Evolutionary conservation across 306 rosid genomes (phyloP), one percentile per base, ranked within the genome.

Genomic region (Citrullus mucosospermus): DNA sequence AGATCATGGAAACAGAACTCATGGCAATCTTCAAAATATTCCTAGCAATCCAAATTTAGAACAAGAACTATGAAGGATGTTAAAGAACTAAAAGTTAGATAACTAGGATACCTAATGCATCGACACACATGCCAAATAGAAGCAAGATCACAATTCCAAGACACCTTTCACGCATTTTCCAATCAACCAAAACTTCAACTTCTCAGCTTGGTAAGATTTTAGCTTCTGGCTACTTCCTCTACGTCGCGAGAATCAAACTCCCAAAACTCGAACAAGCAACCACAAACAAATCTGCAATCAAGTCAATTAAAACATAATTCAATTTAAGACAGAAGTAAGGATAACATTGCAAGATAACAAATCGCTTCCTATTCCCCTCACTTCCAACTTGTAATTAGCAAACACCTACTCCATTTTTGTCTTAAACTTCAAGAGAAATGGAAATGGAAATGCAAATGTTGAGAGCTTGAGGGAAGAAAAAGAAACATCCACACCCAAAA

Each of bases 101-200:
- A 32, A 28, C 13, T 11, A 78, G 10, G 56, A 82, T 91, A 96
- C 99, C 99, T 80, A 69, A 84, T 75, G 83, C 56, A 78, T 83
- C 36, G 80, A 88, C 69, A 66, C 89, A 80, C 83, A 87, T 69
- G 83, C 90, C 84, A 78, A 84, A 3, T 6, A 87, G 68, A 66
- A 92, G 88, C 78, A 91, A 58, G 79, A 91, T 73, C 81, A 89
- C 83, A 81, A 84, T 66, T 72, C 85, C 78, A 30, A 57, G 28
- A 85, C 97, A 83, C 81, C 32, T 78, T 83, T 70, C 55, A 67
- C 75, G 88, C 93, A 75, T 88, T 94, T 86, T 93, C 68, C 36
- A 78, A 77, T 80, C 90, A 85, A 80, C 51, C 36, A 57, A 78
- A 63, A 82, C 83, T 75, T 78, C 63, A 76, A 70, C 20, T 70